Conservation (phyloP, 2,329 filamentous ascomycete species). For the Penicillium sp. region DNA sequence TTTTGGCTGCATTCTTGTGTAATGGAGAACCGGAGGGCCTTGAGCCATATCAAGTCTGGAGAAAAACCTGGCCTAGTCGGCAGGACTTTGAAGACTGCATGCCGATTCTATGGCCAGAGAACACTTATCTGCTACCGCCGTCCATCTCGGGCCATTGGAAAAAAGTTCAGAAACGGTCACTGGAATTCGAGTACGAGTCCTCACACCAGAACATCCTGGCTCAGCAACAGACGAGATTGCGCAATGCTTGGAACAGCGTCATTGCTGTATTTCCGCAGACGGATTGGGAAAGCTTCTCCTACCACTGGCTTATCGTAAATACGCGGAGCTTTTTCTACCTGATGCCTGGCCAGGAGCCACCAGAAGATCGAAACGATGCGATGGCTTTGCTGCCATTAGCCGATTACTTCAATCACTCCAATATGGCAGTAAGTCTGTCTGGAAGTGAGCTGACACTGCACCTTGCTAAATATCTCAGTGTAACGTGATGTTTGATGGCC, state of each 20-base stretch:
- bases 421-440: constrained; percentile 42
- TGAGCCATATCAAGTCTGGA: constrained; percentile 62
- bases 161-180: constrained; percentile 27
- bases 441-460: background rate
- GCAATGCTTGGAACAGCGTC: constrained; percentile 56
- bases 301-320: constrained; percentile 66
- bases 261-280: constrained; percentile 49
- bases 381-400: constrained; percentile 53
- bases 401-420: constrained; percentile 54
- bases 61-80: constrained; percentile 67
- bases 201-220: constrained; percentile 42
- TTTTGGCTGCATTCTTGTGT: constrained; percentile 72
- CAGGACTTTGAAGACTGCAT: constrained; percentile 64
- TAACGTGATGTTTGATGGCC: constrained; percentile 43
- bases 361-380: constrained; percentile 49
- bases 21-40: constrained; percentile 53
- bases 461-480: constrained; percentile 33
- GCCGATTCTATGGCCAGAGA: constrained; percentile 60
- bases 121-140: constrained; percentile 37
- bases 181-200: constrained; percentile 35
- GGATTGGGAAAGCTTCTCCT: constrained; percentile 53
- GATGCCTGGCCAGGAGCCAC: constrained; percentile 42
- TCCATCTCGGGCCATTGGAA: constrained; percentile 46
- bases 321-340: constrained; percentile 66
- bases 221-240: constrained; percentile 61